Percentiles rank a stretch among this genome's conserved stretches.
These are phyloP conservation scores for Rhododendron molle DNA, from an alignment of 148 eudicot species.

Conservation along the genomic window DNA sequence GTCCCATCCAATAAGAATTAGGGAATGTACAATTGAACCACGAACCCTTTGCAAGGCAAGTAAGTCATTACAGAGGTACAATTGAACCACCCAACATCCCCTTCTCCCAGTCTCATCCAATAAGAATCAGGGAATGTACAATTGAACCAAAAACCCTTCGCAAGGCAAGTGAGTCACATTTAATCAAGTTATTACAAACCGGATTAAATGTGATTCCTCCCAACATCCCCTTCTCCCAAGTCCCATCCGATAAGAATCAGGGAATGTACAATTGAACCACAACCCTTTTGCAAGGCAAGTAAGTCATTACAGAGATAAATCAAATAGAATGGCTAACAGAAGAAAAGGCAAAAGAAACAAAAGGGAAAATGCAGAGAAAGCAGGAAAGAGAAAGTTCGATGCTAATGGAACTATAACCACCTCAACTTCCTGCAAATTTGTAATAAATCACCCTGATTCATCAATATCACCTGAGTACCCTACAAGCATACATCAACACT, in stretches of 20 bases:
- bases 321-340: too few relatives aligned
- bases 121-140: background rate
- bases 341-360: too few relatives aligned
- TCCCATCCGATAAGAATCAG: background rate
- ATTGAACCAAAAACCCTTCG: background rate
- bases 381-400: background rate
- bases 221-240: constrained; percentile 1
- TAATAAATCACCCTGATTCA: background rate
- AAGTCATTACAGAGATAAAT: background rate
- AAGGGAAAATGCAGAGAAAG: background rate
- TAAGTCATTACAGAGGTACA: background rate
- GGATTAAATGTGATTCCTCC: too few relatives aligned
- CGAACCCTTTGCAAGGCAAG: background rate
- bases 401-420: background rate
- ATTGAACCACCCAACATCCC: background rate
- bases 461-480: background rate
- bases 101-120: background rate
- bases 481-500: background rate
- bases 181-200: too few relatives aligned
- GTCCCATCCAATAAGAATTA: background rate
- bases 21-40: background rate
- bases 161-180: background rate
- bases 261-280: background rate
- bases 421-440: background rate
- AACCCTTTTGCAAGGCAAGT: background rate